Evolutionary conservation across 352 stramenopile species (phyloP).

Genomic region (Pythium grandisporangium): DNA sequence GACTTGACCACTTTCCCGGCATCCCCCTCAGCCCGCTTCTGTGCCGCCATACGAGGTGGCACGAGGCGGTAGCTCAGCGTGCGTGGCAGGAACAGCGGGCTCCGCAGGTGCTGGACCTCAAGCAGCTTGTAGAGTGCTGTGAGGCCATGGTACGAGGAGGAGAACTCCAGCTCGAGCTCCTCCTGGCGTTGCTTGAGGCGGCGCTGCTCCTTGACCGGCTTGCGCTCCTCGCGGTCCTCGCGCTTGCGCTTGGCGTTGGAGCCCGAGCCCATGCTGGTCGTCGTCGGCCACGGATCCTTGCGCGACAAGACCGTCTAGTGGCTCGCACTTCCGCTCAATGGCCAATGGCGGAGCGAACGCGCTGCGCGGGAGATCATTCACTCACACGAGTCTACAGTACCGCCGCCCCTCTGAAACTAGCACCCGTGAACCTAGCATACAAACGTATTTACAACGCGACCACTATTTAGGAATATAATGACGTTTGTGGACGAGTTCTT

Average conservation of each 20-base stretch:
- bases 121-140: slow-evolving; percentile 81
- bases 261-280: too few relatives aligned
- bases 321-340: too few relatives aligned
- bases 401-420: too few relatives aligned
- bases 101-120: slow-evolving; percentile 60
- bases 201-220: slow-evolving; percentile 22
- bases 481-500: too few relatives aligned
- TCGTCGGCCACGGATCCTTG: slow-evolving; percentile 9
- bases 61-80: slow-evolving; percentile 70
- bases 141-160: slow-evolving; percentile 61
- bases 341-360: too few relatives aligned
- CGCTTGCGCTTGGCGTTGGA: slow-evolving; percentile 52
- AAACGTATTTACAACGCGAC: too few relatives aligned
- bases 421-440: too few relatives aligned
- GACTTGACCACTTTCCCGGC: neutral
- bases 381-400: too few relatives aligned
- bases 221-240: slow-evolving; percentile 37
- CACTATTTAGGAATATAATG: too few relatives aligned
- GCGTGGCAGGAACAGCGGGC: slow-evolving; percentile 65
- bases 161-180: slow-evolving; percentile 75
- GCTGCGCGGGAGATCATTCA: too few relatives aligned
- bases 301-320: too few relatives aligned
- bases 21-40: neutral
- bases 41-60: neutral
- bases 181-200: slow-evolving; percentile 50